phyloP scores from a whole-genome alignment of 1,284 basidiomycete species.

The Cutaneotrichosporon daszewskae region DNA sequence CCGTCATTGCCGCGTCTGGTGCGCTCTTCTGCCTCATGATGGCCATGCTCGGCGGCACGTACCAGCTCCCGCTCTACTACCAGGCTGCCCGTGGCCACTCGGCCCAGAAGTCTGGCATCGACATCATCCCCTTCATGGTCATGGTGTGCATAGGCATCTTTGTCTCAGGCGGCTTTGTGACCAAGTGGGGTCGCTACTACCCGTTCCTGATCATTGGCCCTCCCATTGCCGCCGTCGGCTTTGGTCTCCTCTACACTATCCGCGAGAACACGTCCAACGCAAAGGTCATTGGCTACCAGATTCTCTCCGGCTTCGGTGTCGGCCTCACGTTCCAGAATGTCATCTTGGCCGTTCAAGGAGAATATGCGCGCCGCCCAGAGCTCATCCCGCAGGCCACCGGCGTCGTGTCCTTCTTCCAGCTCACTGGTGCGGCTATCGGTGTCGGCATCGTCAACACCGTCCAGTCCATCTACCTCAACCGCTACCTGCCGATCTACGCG shows the following conservation, averaged over 20 bases:
- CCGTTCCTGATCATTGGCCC: conserved; percentile 41
- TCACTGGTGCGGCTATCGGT: conserved; percentile 48
- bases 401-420: conserved; percentile 47
- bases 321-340: conserved; percentile 41
- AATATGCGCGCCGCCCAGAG: conserved; percentile 38
- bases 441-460: conserved; percentile 49
- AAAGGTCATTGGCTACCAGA: conserved; percentile 50
- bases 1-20: conserved; percentile 38
- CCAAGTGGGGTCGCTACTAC: conserved; percentile 47
- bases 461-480: conserved; percentile 38
- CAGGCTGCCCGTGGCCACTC: conserved; percentile 44
- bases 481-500: conserved; percentile 24
- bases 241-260: conserved; percentile 51
- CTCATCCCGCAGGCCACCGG: conserved; percentile 42
- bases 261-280: conserved; percentile 35
- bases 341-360: conserved; percentile 49
- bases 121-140: conserved; percentile 51
- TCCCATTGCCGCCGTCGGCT: conserved; percentile 45
- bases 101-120: conserved; percentile 49
- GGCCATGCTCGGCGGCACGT: conserved; percentile 44
- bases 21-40: conserved; percentile 49
- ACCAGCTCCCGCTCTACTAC: conserved; percentile 50
- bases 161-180: conserved; percentile 43
- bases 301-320: conserved; percentile 47
- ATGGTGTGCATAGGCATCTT: conserved; percentile 45